Base-by-base conservation (phyloP, 1,284 basidiomycete species). In the Anthracocystis setariae region DNA sequence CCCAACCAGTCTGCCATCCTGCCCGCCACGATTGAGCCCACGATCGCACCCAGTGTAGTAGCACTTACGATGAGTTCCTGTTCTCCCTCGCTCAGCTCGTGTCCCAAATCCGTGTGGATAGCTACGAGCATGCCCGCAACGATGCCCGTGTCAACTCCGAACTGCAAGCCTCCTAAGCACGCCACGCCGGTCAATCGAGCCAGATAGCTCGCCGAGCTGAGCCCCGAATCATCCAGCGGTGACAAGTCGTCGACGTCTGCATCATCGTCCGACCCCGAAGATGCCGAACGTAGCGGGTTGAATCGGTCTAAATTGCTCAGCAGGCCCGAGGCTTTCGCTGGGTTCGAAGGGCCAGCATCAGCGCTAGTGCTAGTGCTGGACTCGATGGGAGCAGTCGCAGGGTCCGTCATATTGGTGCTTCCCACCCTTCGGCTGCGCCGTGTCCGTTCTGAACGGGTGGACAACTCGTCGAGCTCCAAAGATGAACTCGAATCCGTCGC, bases 51-150 rank as follows among this genome's bases (percentile, higher is more conserved):
- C 13, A 73, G 67, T 2, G 77, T 80, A 2, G 78, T 80, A 9
- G 71, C 63, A 45, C 62, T 62, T 2, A 80, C 78, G 39, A 80
- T 67, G n/a, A 79, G 54, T 27, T 75, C 78, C 54, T 80, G 78
- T 49, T 77, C 77, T 10, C 68, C 71, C 12, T 76, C 64, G 44
- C 47, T 67, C 2, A 80, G 58, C n/a, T 72, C 53, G 43, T 77
- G 73, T 3, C 77, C 77, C 18, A 79, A 50, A 43, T 79, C 77
- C 10, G 52, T 27, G 27, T 70, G 65, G 12, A 79, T 77, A 0
- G 76, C 68, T 8, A 79, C 77, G 13, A 79, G 70, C 77, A 79
- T 77, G 2, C 77, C 76, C 17, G 43, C 37, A 1, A 73, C 75
- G 2, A 77, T 62, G 0, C 74, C 77, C 2, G 77, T 79, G n/a